Percentiles rank a stretch among this genome's conserved stretches.
Conservation (phyloP, 2,329 filamentous ascomycete genomes). For the Intubia oerlemansii region DNA sequence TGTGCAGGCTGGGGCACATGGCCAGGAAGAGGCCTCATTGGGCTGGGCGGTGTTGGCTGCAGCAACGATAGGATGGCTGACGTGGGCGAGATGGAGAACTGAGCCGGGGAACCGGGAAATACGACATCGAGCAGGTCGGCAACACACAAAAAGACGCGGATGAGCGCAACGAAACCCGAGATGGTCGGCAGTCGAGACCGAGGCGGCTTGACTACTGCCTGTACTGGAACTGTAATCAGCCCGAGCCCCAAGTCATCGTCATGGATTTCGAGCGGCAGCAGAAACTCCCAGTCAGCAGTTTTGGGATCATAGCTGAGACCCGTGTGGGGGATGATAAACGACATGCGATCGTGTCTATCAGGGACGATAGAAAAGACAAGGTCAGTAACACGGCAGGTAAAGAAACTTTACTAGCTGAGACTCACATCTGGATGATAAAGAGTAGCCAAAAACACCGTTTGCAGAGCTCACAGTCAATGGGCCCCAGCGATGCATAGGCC, state of each 20-base stretch:
- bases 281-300: constrained; percentile 9
- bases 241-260: constrained; percentile 7
- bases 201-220: too few species aligned
- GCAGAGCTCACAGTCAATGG: constrained; percentile 7
- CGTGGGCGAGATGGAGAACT: constrained; percentile 1
- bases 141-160: constrained; percentile 8
- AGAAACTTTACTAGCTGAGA: too few species aligned
- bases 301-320: constrained; percentile 8
- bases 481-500: background rate
- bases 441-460: constrained; percentile 11
- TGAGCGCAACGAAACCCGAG: constrained; percentile 8
- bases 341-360: constrained; percentile 7
- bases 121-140: constrained; percentile 5
- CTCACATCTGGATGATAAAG: constrained; percentile 9
- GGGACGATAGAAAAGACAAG: background rate
- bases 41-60: too few species aligned
- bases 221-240: too few species aligned
- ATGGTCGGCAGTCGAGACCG: constrained; percentile 4
- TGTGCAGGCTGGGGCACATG: too few species aligned
- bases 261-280: constrained; percentile 7
- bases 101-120: constrained; percentile 4
- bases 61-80: background rate
- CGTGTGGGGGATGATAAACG: constrained; percentile 6
- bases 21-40: too few species aligned
- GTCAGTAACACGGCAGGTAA: too few species aligned